A percentile compares a stretch with the other conserved stretches of the same genome.
These are phyloP conservation scores for Albugo candida DNA, from an alignment of 352 stramenopile species.

Conservation along the genomic window DNA sequence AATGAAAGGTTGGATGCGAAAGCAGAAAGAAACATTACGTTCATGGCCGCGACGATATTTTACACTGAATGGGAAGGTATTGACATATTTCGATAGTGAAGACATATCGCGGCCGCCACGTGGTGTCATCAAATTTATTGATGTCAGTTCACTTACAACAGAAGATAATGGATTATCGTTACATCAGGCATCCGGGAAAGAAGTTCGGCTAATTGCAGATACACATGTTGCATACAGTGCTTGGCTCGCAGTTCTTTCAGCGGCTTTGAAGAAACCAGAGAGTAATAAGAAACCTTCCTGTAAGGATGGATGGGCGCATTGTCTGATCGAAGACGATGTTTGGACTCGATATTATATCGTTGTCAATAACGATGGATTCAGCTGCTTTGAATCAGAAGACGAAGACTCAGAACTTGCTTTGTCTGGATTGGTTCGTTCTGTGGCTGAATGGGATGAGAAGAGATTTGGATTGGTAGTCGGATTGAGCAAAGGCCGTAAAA, in stretches of 20 bases:
- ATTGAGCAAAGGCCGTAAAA: constrained; percentile 44
- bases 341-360: constrained; percentile 57
- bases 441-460: constrained; percentile 56
- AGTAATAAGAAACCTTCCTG: constrained; percentile 26
- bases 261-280: constrained; percentile 32
- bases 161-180: constrained; percentile 61
- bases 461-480: constrained; percentile 46
- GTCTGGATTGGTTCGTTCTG: constrained; percentile 38
- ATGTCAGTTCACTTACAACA: constrained; percentile 43
- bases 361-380: constrained; percentile 60
- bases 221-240: constrained; percentile 60
- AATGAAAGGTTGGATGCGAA: constrained; percentile 72
- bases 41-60: constrained; percentile 55
- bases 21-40: constrained; percentile 61
- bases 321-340: constrained; percentile 50
- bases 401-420: constrained; percentile 44
- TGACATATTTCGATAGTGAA: constrained; percentile 71
- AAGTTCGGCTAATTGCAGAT: constrained; percentile 55
- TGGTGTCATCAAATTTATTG: constrained; percentile 43
- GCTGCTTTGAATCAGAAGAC: constrained; percentile 54
- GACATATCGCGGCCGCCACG: constrained; percentile 34
- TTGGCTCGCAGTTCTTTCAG: constrained; percentile 52
- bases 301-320: constrained; percentile 57
- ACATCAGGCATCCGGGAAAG: constrained; percentile 38
- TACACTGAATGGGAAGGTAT: constrained; percentile 37